A percentile compares a stretch with the other conserved stretches of the same genome.
phyloP scores from a whole-genome alignment of 495 filamentous ascomycete species.

The Penicilliopsis zonata region DNA sequence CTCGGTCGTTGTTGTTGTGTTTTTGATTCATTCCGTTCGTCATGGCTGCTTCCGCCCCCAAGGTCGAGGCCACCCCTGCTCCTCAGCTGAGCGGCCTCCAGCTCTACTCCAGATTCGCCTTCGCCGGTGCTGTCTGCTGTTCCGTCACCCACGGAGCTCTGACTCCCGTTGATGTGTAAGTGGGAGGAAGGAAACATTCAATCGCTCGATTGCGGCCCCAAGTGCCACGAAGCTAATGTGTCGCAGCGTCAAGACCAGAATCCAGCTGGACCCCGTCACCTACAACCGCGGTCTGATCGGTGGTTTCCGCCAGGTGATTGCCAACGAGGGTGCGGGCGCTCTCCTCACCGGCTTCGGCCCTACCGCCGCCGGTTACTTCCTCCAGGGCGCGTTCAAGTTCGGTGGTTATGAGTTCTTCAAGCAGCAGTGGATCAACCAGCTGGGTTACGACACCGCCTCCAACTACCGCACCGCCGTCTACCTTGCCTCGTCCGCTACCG shows the following conservation, averaged over 20 bases:
- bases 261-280: conserved; percentile 81
- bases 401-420: conserved; percentile 95
- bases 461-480: conserved; percentile 85
- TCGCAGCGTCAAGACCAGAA: conserved; percentile 92
- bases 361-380: conserved; percentile 85
- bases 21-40: conserved; percentile 10
- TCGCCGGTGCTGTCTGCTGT: conserved; percentile 90
- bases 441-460: conserved; percentile 68
- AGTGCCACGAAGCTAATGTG: no score
- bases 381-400: conserved; percentile 92
- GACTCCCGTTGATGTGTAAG: conserved; percentile 96
- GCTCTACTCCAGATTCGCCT: conserved; percentile 76
- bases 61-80: conserved; percentile 30
- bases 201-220: no score
- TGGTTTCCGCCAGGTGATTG: conserved; percentile 73
- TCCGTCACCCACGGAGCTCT: conserved; percentile 85
- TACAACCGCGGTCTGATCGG: conserved; percentile 88
- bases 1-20: conserved; percentile 5
- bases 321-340: conserved; percentile 76
- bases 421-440: conserved; percentile 74
- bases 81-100: conserved; percentile 36
- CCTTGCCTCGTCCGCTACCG: conserved; percentile 69
- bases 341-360: conserved; percentile 81
- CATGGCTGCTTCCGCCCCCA: conserved; percentile 33
- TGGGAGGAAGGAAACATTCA: conserved; percentile 18